A percentile compares a stretch with the other conserved stretches of the same genome.
Conservation (phyloP, 73 alveolate species). For the Stentor roeselii region DNA sequence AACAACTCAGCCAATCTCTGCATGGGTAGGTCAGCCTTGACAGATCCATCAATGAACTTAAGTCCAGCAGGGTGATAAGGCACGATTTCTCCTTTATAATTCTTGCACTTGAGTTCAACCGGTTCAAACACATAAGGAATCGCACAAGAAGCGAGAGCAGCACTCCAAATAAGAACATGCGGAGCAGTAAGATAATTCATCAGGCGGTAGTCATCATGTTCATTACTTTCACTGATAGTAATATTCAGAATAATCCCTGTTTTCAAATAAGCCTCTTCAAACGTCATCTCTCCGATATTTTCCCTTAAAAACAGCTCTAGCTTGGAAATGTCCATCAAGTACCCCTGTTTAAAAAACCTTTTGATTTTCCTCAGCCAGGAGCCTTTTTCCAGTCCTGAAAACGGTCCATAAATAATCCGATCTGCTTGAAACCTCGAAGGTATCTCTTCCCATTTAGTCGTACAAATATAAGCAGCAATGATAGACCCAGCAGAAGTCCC, state of each 20-base stretch:
- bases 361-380: slow-evolving; percentile 16
- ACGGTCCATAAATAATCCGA: background rate
- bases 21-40: slow-evolving; percentile 63
- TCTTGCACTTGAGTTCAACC: slow-evolving; percentile 54
- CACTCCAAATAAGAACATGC: slow-evolving; percentile 58
- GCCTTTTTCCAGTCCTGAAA: background rate
- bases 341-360: slow-evolving; percentile 36
- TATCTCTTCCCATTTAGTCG: slow-evolving; percentile 40
- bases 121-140: slow-evolving; percentile 63
- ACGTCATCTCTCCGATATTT: slow-evolving; percentile 51
- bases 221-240: slow-evolving; percentile 45
- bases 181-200: slow-evolving; percentile 75
- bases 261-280: slow-evolving; percentile 60
- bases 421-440: slow-evolving; percentile 21
- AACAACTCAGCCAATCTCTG: slow-evolving; percentile 67
- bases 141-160: slow-evolving; percentile 60
- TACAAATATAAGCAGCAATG: slow-evolving; percentile 46
- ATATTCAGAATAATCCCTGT: slow-evolving; percentile 56
- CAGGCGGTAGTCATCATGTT: slow-evolving; percentile 44
- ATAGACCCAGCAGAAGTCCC: slow-evolving; percentile 72
- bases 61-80: slow-evolving; percentile 37
- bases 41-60: slow-evolving; percentile 57
- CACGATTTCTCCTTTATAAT: slow-evolving; percentile 39
- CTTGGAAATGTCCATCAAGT: slow-evolving; percentile 35
- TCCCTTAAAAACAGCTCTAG: slow-evolving; percentile 25